These are phyloP conservation scores for Pythium sukuiense DNA, from an alignment of 352 stramenopile species.

Conservation along the genomic window DNA sequence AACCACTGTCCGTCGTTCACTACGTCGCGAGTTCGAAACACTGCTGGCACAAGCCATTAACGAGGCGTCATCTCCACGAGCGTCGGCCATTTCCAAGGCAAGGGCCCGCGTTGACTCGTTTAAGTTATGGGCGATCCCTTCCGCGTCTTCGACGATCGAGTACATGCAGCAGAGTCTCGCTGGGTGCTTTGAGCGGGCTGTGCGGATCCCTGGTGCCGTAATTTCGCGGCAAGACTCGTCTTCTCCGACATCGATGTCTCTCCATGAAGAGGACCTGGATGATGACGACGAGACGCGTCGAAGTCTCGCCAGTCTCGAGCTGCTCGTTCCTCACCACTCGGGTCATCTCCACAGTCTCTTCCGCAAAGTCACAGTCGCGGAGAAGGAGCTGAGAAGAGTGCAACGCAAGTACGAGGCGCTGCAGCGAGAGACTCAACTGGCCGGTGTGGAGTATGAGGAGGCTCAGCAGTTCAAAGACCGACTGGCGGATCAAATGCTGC, in stretches of 20 bases:
- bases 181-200: slow-evolving; percentile 59
- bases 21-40: slow-evolving; percentile 50
- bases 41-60: slow-evolving; percentile 44
- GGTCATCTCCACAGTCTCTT: slow-evolving; percentile 49
- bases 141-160: slow-evolving; percentile 33
- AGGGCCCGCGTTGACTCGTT: slow-evolving; percentile 17
- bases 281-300: slow-evolving; percentile 39
- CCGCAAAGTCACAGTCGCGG: slow-evolving; percentile 45
- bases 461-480: slow-evolving; percentile 71
- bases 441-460: slow-evolving; percentile 71
- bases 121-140: slow-evolving; percentile 9
- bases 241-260: slow-evolving; percentile 23
- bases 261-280: slow-evolving; percentile 37
- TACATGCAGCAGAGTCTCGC: slow-evolving; percentile 64
- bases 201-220: slow-evolving; percentile 25
- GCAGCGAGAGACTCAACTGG: slow-evolving; percentile 52
- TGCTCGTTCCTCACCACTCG: slow-evolving; percentile 58
- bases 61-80: slow-evolving; percentile 41
- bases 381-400: slow-evolving; percentile 39
- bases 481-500: slow-evolving; percentile 73
- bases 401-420: slow-evolving; percentile 37
- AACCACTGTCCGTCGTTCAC: slow-evolving; percentile 36
- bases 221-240: slow-evolving; percentile 20
- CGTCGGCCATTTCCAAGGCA: slow-evolving; percentile 29
- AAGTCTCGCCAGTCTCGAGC: slow-evolving; percentile 63